Evolutionary conservation across 2,329 filamentous ascomycete species (phyloP), one percentile per base, ranked within the genome.

Genomic region (Falciphora oryzae): DNA sequence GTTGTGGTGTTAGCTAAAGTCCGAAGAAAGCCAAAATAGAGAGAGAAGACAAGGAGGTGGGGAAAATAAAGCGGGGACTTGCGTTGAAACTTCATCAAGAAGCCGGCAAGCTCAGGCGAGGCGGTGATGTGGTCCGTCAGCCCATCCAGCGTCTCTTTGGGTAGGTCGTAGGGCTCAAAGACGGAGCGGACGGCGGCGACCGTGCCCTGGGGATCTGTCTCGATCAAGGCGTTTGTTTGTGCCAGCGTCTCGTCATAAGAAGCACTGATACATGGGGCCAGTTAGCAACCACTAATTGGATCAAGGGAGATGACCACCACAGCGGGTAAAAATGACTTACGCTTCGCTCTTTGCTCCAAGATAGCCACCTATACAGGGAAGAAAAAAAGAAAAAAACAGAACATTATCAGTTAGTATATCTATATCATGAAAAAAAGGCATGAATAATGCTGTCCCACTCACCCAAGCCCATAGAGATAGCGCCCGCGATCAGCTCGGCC

Each of bases 401-500:
- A n/a, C n/a, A n/a, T n/a, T n/a, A n/a, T n/a, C n/a, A n/a, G n/a
- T n/a, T n/a, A n/a, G n/a, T n/a, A n/a, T n/a, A n/a, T n/a, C n/a
- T n/a, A n/a, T n/a, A n/a, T n/a, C n/a, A 11, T 5, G 7, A 25
- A 53, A 8, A n/a, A 18, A 53, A 50, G 13, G 7, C 32, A 11
- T 35, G 32, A 22, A n/a, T n/a, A 14, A 7, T 14, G 44, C 18
- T 18, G 18, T 25, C 38, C 38, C 44, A 25, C 44, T 53, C n/a
- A 53, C 44, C 88, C 10, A 92, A 78, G 1, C 89, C 89, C 89
- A 92, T 92, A 56, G 85, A 89, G 66, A 92, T 90, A 67, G 87
- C 85, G 25, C 89, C 89, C 1, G 88, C 87, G 71, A 90, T 88
- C 63, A 92, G 80, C 76, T 92, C 89, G 4, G 89, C 89, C 57